These are phyloP conservation scores for Mollisiaceae sp. DNA, from an alignment of 2,329 filamentous ascomycete genomes.

Conservation along the genomic window DNA sequence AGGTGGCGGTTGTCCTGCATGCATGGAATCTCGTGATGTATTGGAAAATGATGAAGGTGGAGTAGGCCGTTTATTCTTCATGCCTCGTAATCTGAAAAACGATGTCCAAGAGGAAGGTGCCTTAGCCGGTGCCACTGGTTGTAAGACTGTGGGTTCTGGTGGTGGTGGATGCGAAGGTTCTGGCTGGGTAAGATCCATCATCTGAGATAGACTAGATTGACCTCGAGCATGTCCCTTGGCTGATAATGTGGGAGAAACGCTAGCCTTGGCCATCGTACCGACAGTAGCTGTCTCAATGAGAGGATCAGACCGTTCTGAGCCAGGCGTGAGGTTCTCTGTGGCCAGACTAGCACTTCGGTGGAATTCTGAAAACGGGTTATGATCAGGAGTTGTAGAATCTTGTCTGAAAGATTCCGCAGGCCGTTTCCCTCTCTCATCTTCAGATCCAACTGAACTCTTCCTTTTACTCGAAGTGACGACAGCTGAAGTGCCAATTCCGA, in stretches of 20 bases:
- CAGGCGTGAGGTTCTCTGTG: slow-evolving; percentile 41
- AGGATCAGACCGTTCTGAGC: slow-evolving; percentile 41
- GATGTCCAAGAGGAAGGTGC: slow-evolving; percentile 65
- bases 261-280: slow-evolving; percentile 53
- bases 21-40: slow-evolving; percentile 86
- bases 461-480: slow-evolving; percentile 62
- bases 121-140: slow-evolving; percentile 46
- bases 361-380: slow-evolving; percentile 22
- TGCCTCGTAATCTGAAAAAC: slow-evolving; percentile 64
- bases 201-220: slow-evolving; percentile 58
- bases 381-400: slow-evolving; percentile 29
- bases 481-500: slow-evolving; percentile 62
- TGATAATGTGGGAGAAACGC: slow-evolving; percentile 48
- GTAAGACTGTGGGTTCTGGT: slow-evolving; percentile 46
- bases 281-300: slow-evolving; percentile 54
- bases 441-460: slow-evolving; percentile 49
- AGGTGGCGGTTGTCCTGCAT: slow-evolving; percentile 39
- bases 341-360: slow-evolving; percentile 30
- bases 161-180: slow-evolving; percentile 41
- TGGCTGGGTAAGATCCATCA: slow-evolving; percentile 48
- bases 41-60: slow-evolving; percentile 85
- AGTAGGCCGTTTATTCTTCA: slow-evolving; percentile 58
- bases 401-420: slow-evolving; percentile 33
- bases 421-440: slow-evolving; percentile 43
- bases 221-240: slow-evolving; percentile 51